These are phyloP conservation scores for Arbutus unedo DNA, from an alignment of 148 eudicot genomes.

Conservation along the genomic window DNA sequence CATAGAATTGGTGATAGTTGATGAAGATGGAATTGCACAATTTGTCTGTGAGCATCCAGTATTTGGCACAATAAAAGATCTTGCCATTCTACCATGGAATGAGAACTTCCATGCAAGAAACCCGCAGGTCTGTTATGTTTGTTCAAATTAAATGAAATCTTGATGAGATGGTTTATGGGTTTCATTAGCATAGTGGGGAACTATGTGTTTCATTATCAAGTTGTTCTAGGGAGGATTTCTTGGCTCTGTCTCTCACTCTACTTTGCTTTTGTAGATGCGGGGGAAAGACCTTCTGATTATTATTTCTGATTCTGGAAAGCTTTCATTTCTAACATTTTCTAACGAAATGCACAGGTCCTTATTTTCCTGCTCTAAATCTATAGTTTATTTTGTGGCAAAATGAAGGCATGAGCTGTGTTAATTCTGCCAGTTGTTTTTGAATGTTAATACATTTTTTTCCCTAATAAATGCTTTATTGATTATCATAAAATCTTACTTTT, in stretches of 20 bases:
- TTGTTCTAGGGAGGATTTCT: background rate
- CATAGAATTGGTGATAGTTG: constrained; percentile 76
- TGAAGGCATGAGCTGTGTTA: background rate
- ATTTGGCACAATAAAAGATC: constrained; percentile 85
- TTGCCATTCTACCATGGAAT: constrained; percentile 74
- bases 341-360: constrained; percentile 87
- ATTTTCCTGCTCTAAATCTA: constrained; percentile 11
- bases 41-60: constrained; percentile 92
- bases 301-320: constrained; percentile 90
- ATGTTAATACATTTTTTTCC: no score
- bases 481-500: constrained; percentile 10
- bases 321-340: constrained; percentile 78
- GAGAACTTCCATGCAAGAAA: constrained; percentile 35
- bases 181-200: background rate
- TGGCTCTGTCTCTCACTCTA: constrained; percentile 9
- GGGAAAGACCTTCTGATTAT: constrained; percentile 74
- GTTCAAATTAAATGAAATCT: constrained; percentile 9
- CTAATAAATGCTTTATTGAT: background rate
- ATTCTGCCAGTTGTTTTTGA: background rate
- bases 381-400: background rate
- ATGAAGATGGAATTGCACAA: constrained; percentile 75
- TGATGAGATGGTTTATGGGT: background rate
- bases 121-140: constrained; percentile 45
- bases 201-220: background rate
- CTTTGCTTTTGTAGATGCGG: constrained; percentile 37